phyloP scores from a whole-genome alignment of 768 basidiomycete genomes.

The Rhodosporidiobolus sp. region DNA sequence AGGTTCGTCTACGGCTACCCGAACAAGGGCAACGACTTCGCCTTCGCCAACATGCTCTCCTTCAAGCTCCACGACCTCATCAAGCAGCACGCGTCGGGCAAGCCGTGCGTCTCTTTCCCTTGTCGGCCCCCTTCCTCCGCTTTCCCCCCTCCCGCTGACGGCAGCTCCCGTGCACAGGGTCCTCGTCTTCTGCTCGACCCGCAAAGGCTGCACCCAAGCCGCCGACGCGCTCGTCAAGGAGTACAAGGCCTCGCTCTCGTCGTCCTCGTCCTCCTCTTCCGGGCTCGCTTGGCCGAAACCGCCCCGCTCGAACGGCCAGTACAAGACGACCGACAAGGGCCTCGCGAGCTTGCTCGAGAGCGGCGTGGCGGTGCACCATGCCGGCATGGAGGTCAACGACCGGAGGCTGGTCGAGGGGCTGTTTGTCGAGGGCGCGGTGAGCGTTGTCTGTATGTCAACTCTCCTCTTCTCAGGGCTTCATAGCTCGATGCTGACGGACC shows the following conservation, averaged over 20 bases:
- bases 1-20: conserved; percentile 63
- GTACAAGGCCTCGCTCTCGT: conserved; percentile 53
- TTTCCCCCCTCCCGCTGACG: neutral
- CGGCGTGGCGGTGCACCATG: conserved; percentile 90
- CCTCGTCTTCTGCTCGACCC: conserved; percentile 80
- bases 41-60: conserved; percentile 68
- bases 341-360: conserved; percentile 60
- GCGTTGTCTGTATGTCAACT: conserved; percentile 61
- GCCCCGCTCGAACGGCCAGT: conserved; percentile 43
- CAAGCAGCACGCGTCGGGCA: conserved; percentile 67
- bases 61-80: conserved; percentile 69
- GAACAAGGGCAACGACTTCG: conserved; percentile 71
- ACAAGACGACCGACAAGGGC: conserved; percentile 64
- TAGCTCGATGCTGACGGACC: neutral
- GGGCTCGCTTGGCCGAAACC: conserved; percentile 64
- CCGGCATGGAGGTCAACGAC: conserved; percentile 73
- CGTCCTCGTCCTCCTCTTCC: conserved; percentile 37
- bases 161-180: conserved; percentile 48
- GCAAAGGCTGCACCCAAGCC: conserved; percentile 58
- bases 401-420: conserved; percentile 69
- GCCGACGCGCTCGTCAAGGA: conserved; percentile 75
- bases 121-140: neutral
- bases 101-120: conserved; percentile 54
- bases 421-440: conserved; percentile 55
- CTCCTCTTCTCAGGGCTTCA: conserved; percentile 14